Base-by-base conservation (phyloP, 257 asterid species). In the Scutellaria barbata region DNA sequence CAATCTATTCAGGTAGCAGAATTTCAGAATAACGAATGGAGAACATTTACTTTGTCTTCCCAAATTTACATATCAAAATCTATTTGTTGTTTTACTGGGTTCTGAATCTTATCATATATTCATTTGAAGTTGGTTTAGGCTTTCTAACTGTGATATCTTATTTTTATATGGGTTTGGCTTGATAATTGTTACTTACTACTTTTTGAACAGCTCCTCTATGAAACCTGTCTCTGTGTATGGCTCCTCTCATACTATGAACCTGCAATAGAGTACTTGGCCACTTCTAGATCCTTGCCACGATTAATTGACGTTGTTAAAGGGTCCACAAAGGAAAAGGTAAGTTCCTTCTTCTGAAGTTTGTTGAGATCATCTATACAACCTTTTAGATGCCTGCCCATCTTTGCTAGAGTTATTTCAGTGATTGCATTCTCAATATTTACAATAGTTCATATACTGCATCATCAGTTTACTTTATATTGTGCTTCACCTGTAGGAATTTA, bases 171-270 rank as follows among this genome's bases (percentile, higher is more conserved):
- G 10, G 17, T 51, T 47, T 42, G 35, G 35, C 68, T 54, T 35
- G 45, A 63, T 60, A 46, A 35, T 69, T 56, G 69, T 43, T 45
- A 22, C n/a, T 64, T 66, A 50, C 56, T 50, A 66, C 77, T 63
- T 52, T 77, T 79, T 74, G 72, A 69, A 77, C 97, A 92, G 97
- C 96, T 90, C 67, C 89, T 92, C 12, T 92, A 92, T 37, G 98
- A 92, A 82, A 92, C 96, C 60, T 85, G 98, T 67, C 88, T 90
- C 12, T 92, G 96, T 61, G 80, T 90, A 43, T 92, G 98, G 97
- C 93, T 92, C 78, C 83, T 92, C 74, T 90, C 98, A 52, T 92
- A 79, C 96, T 92, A 83, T 66, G 96, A 87, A 75, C 96, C 98
- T 76, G 97, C 97, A 77, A 47, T 88, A 33, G 97, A 92, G 72